Evolutionary conservation across 2,329 filamentous ascomycete species (phyloP), one percentile per base, ranked within the genome.

Genomic region (Penicillium sp.): DNA sequence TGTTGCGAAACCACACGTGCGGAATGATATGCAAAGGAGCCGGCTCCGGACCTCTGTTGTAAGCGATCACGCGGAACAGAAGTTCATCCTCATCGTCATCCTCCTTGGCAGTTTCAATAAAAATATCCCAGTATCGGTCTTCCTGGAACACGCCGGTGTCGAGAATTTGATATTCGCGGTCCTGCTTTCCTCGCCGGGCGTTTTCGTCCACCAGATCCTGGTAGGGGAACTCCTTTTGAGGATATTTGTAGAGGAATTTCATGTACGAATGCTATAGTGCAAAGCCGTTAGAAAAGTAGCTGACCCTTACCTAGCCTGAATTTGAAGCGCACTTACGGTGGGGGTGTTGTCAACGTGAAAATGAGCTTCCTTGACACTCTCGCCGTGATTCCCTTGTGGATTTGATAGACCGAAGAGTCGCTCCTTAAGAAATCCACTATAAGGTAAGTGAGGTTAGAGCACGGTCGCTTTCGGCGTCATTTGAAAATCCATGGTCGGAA

Each of bases 241-340:
- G 95, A 71, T 97, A 96, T 79, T 98, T 98, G 86, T 98, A 98
- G 69, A 98, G 89, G 74, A 89, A 96, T 78, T 98, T 98, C 94
- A 98, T 98, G 83, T 98, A 98, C 30, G 94, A 96, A 79, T 97
- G 93, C 91, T 93, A 76, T 31, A 63, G 61, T 31, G 35, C 30
- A 51, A 30, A 48, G 17, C 17, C 17, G 53, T 68, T 38, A 69
- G 57, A 50, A 58, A 35, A n/a, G 19, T 38, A 35, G 11, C 21
- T 19, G 13, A 23, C 19, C 17, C 15, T 23, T 44, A 17, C 15
- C 19, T 44, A 15, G 13, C 50, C 29, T 21, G 35, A 23, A 11
- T 15, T 41, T 21, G 26, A n/a, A 17, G 19, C 15, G 7, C 29
- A 71, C 77, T 64, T 76, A 86, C 85, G 60, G 87, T 87, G 61